Percentiles rank a stretch among this genome's conserved stretches.
Conservation (phyloP, 768 basidiomycete species). For the Cyclocybe aegerita region DNA sequence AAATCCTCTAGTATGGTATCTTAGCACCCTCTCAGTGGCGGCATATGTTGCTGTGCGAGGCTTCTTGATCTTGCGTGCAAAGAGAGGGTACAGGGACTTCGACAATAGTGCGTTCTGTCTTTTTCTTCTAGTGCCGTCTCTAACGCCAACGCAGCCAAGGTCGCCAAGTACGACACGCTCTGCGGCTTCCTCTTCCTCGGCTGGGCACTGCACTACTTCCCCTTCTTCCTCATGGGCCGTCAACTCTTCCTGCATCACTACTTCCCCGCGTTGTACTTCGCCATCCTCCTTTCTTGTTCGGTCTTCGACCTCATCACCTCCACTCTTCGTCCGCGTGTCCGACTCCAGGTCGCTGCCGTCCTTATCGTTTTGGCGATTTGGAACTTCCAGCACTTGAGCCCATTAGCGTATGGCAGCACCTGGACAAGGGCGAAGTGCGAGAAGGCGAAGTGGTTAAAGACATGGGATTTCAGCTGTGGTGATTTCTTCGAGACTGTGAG, state of each 20-base stretch:
- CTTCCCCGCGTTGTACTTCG: constrained; percentile 94
- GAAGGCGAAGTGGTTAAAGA: constrained; percentile 81
- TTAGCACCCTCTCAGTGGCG: constrained; percentile 69
- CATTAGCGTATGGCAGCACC: constrained; percentile 76
- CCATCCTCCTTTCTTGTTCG: constrained; percentile 73
- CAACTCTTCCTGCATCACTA: constrained; percentile 99
- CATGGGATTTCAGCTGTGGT: constrained; percentile 95
- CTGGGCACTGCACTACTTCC: constrained; percentile 92
- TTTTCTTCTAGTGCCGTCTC: background rate
- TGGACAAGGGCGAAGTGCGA: constrained; percentile 87
- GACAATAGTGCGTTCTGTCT: constrained; percentile 69
- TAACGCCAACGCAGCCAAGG: constrained; percentile 57
- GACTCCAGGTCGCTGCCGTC: constrained; percentile 80
- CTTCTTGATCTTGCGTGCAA: constrained; percentile 81
- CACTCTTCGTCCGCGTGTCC: constrained; percentile 67
- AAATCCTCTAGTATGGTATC: constrained; percentile 93
- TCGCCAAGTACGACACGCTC: constrained; percentile 88
- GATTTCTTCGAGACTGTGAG: constrained; percentile 71
- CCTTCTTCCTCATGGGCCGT: constrained; percentile 96
- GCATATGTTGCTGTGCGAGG: constrained; percentile 70
- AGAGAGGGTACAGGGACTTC: constrained; percentile 91
- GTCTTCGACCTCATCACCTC: constrained; percentile 88
- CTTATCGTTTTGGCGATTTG: constrained; percentile 72
- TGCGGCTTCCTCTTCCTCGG: constrained; percentile 92
- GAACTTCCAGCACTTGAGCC: constrained; percentile 78